Conservation (phyloP, 139 green algal genomes). For the Chlamydomonas eustigma region DNA sequence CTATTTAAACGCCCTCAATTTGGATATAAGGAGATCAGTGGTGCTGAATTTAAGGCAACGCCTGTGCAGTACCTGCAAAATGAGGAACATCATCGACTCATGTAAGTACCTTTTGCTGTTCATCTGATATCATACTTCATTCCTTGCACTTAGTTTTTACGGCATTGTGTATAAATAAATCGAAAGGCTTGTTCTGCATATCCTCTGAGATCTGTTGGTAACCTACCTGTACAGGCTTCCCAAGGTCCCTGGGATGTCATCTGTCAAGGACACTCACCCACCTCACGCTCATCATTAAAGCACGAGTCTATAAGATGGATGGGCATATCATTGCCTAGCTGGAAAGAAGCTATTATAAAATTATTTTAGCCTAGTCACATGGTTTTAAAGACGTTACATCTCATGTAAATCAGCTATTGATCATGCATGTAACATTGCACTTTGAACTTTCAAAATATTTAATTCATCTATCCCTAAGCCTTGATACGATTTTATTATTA, state of each 20-base stretch:
- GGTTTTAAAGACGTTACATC: no score
- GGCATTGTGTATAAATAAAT: background rate
- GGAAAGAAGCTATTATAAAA: no score
- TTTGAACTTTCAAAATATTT: no score
- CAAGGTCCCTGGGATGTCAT: conserved; percentile 5
- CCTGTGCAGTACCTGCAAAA: conserved; percentile 1
- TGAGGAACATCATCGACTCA: background rate
- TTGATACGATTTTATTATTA: no score
- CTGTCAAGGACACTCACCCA: background rate
- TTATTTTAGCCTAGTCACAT: no score
- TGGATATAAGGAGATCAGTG: background rate
- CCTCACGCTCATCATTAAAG: conserved; percentile 1
- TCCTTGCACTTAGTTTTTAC: background rate
- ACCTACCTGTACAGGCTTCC: background rate
- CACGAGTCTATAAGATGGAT: no score
- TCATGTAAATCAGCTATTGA: no score
- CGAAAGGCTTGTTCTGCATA: background rate
- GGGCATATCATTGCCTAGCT: no score
- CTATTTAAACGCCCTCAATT: background rate
- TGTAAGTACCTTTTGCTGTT: background rate
- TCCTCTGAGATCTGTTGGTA: background rate
- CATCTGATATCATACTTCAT: background rate
- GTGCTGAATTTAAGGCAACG: background rate
- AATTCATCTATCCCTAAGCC: no score
- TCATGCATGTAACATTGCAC: no score